phyloP scores from a whole-genome alignment of 768 basidiomycete species.

The Pleurotus ostreatus region DNA sequence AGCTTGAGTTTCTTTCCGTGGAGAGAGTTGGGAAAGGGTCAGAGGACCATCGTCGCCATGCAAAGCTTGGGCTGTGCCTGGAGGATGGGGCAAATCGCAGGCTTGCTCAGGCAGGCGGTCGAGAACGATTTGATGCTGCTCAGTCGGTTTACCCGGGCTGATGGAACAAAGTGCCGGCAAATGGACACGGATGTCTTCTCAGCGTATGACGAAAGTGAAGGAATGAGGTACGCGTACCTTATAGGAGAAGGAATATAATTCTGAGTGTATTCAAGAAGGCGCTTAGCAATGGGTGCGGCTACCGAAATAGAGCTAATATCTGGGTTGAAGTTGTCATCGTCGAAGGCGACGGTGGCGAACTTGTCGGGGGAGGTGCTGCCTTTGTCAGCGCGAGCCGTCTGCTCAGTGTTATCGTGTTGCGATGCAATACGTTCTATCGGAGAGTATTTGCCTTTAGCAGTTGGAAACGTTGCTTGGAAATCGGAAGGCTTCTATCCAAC shows the following conservation, averaged over 20 bases:
- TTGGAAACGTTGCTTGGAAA: not conserved
- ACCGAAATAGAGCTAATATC: not conserved
- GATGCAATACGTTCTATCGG: not conserved
- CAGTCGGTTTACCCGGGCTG: no score
- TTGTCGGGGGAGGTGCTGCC: not conserved
- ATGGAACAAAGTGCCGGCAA: no score
- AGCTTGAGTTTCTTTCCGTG: conserved; percentile 21
- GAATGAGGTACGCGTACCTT: no score
- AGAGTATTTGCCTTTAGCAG: not conserved
- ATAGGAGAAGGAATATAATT: conserved; percentile 24
- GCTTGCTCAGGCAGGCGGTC: not conserved
- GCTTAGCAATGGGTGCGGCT: conserved; percentile 30
- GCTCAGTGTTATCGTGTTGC: not conserved
- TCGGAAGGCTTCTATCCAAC: not conserved
- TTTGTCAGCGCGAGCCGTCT: not conserved
- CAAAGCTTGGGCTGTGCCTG: conserved; percentile 5
- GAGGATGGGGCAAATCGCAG: conserved; percentile 9
- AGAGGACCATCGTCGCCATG: conserved; percentile 20
- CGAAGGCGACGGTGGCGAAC: not conserved
- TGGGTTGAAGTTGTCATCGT: not conserved
- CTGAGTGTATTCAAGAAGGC: conserved; percentile 48
- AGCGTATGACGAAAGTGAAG: no score
- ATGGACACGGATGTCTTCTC: no score
- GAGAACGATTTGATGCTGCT: conserved; percentile 17
- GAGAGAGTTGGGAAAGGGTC: conserved; percentile 51